Evolutionary conservation across 257 asterid genomes (phyloP).

Genomic region (Nemophila menziesii): DNA sequence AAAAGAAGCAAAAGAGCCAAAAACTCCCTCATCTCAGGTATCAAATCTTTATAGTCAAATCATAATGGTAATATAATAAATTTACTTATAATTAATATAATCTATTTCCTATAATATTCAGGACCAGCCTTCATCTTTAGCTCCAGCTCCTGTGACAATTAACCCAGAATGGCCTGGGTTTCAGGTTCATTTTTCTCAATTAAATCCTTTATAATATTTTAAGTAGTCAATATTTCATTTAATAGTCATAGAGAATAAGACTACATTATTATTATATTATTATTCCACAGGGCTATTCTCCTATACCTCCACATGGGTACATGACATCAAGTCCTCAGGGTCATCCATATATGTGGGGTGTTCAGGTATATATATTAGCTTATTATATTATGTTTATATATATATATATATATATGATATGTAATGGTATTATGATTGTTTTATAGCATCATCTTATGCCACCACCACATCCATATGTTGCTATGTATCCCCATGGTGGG

Average conservation of each 20-base stretch:
- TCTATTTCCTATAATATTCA: constrained; percentile 5
- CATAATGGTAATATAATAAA: too few species aligned
- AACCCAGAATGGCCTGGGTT: constrained; percentile 86
- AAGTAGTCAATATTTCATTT: background rate
- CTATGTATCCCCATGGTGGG: constrained; percentile 95
- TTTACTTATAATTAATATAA: too few species aligned
- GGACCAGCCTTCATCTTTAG: constrained; percentile 76
- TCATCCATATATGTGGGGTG: constrained; percentile 98
- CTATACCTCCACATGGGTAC: constrained; percentile 82
- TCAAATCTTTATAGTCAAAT: too few species aligned
- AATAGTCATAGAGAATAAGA: background rate
- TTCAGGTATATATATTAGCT: constrained; percentile 44
- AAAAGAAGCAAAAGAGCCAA: constrained; percentile 66
- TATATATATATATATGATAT: too few species aligned
- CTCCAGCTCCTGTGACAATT: constrained; percentile 44
- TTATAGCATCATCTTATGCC: constrained; percentile 75
- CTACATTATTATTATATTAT: too few species aligned
- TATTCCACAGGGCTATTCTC: constrained; percentile 62
- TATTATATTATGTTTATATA: too few species aligned
- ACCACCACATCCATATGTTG: constrained; percentile 92
- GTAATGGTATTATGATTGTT: too few species aligned
- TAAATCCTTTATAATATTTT: background rate
- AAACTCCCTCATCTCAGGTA: constrained; percentile 63
- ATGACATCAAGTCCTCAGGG: constrained; percentile 79
- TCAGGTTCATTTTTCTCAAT: constrained; percentile 48